These are phyloP conservation scores for Immersiporthe knoxdaviesiana DNA, from an alignment of 2,329 filamentous ascomycete species.

Conservation along the genomic window DNA sequence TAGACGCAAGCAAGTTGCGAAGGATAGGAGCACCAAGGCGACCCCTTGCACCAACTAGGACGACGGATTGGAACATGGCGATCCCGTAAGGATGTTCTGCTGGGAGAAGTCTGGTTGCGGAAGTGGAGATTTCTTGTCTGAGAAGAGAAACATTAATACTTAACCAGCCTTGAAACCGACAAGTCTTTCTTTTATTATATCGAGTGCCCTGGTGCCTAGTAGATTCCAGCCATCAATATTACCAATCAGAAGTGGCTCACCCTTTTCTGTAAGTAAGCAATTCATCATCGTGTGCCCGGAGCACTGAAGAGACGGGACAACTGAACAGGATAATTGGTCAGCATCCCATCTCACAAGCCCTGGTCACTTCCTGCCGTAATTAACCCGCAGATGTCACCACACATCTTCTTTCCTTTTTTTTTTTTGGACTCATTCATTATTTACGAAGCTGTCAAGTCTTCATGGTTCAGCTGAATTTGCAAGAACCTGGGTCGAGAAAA, in stretches of 20 bases:
- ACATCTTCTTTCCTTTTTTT: neutral
- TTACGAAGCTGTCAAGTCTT: neutral
- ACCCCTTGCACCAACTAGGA: neutral
- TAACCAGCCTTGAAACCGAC: neutral
- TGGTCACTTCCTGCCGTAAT: neutral
- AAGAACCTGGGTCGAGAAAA: neutral
- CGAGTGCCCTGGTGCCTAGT: neutral
- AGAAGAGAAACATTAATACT: neutral
- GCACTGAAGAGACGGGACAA: rapidly evolving
- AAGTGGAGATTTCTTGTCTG: neutral
- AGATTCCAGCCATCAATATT: neutral
- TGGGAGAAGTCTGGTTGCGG: neutral
- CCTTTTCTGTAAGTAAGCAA: neutral
- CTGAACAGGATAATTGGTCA: neutral
- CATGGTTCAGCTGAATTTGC: neutral
- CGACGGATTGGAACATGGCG: constrained; percentile 1
- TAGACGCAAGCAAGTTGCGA: constrained; percentile 7
- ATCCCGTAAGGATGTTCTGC: too few relatives aligned
- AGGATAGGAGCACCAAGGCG: neutral
- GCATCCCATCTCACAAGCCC: neutral
- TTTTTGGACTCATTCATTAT: neutral
- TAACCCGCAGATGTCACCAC: neutral
- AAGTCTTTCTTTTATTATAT: neutral
- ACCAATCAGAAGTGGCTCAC: neutral
- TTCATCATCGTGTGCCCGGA: neutral